Base-by-base conservation (phyloP, 2,329 filamentous ascomycete species). In the Trichoderma hamatum region DNA sequence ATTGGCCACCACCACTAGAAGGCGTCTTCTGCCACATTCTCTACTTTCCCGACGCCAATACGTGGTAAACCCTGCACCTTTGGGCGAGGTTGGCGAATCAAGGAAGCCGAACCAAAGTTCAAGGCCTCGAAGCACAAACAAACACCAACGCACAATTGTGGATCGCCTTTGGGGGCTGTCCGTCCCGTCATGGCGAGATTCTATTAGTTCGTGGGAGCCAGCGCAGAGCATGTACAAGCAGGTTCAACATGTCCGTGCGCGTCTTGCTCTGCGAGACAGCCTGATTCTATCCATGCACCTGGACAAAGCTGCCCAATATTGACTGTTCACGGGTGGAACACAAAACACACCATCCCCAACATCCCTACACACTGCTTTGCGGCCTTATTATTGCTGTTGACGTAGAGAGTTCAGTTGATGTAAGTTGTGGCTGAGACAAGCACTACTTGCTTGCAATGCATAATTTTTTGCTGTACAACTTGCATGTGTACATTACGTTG, bases 391-490 rank as follows among this genome's bases (percentile, higher is more conserved):
- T 49, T 24, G 11, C 63, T 34, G 9, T 32, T 32, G 16, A 46
- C 51, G 28, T 52, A 26, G 62, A 56, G 26, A 46, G 21, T 7
- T 46, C 51, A 30, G 28, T 32, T 49, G 36, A 58, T 26, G 26
- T 34, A 52, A 58, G 26, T 49, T 56, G 62, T 66, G 52, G 52
- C 63, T 58, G 63, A 66, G 63, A 58, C 52, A 66, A 28, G 32
- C 39, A 34, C 24, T 21, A 14, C 61, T 39, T 32, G 19, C 49
- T 54, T 54, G 34, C 63, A 16, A 28, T 58, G 26, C 63, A 49
- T 52, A 43, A 10, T 28, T 55, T 24, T 24, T 43, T 9, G 6
- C 10, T 26, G 10, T 39, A 10, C 11, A 54, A n/a, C 24, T 26
- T 54, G 46, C 34, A 55, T 64, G 49, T 28, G 52, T 64, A 21